Base-by-base conservation (phyloP, 306 rosid genomes). In the Cucurbita argyrosperma region DNA sequence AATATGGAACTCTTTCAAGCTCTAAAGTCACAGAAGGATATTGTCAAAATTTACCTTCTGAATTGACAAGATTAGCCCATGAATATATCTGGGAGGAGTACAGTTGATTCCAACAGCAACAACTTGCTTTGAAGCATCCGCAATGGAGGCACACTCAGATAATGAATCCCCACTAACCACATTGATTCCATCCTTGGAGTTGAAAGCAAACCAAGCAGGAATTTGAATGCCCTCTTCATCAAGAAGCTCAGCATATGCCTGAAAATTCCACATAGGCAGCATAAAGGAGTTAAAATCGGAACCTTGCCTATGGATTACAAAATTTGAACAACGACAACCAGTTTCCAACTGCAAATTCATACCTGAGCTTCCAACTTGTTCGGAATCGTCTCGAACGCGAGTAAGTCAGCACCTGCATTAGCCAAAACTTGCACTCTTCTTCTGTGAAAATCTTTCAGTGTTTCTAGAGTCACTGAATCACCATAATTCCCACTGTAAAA, bases 181-280 rank as follows among this genome's bases (percentile, higher is more conserved):
- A 56, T 84, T 85, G 72, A 79, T 71, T 54, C 92, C 97, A 75
- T 89, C 98, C 65, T 84, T 90, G 14, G 97, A 89, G 74, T 79
- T 76, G 79, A 93, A 93, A 16, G 98, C 83, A 78, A 93, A 80
- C 98, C 98, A 93, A 1, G 90, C 97, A 8, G 98, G 98, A 78
- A 82, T 84, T 23, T 83, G 84, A 18, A 85, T 86, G 80, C 85
- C 88, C 83, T 86, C 96, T 82, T 90, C 97, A 69, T 80, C 90
- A 0, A 93, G 82, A 72, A 90, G 89, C 70, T 84, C 96, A 76
- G 84, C 90, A 79, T 83, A 90, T 47, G 97, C 97, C 98, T 90
- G 85, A 80, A 77, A 58, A 47, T 47, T 38, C 60, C 21, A 59
- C 76, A 71, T 9, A 10, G 54, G 49, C 70, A 79, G 30, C 57